Conservation (phyloP, 768 basidiomycete genomes). For the Lentinula edodes region DNA sequence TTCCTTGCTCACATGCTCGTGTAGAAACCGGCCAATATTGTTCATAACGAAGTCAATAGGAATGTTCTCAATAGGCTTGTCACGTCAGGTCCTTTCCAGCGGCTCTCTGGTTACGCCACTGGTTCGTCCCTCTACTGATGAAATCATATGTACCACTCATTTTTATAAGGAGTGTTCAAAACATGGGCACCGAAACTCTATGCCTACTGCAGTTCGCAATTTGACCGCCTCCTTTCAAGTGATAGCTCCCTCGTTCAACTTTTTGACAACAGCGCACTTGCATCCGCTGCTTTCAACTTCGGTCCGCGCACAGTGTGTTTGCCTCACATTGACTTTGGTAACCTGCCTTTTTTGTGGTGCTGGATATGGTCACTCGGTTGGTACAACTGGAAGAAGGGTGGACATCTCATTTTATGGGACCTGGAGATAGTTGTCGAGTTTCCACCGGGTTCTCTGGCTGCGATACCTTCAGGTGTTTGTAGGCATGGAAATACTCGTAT, state of each 20-base stretch:
- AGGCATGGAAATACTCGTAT: too few relatives aligned
- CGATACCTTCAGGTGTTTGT: too few relatives aligned
- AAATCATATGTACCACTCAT: too few relatives aligned
- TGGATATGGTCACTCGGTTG: not conserved
- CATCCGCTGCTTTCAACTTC: not conserved
- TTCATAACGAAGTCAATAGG: not conserved
- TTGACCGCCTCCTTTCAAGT: not conserved
- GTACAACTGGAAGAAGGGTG: not conserved
- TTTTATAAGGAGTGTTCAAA: not conserved
- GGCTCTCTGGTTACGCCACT: not conserved
- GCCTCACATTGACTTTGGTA: not conserved
- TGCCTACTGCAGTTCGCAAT: not conserved
- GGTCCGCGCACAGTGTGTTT: not conserved
- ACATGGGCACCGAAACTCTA: not conserved
- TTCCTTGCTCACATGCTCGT: too few relatives aligned
- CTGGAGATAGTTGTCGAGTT: too few relatives aligned
- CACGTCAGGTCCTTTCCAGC: not conserved
- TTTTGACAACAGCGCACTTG: not conserved
- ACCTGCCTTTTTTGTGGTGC: not conserved
- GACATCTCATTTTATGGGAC: not conserved
- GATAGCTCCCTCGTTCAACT: not conserved
- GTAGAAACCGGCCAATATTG: not conserved
- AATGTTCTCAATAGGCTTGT: not conserved
- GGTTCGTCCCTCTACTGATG: not conserved
- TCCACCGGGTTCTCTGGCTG: too few relatives aligned